Percentiles rank a stretch among this genome's conserved stretches.
phyloP scores from a whole-genome alignment of 2,329 filamentous ascomycete species.

The Colletotrichum plurivorum region DNA sequence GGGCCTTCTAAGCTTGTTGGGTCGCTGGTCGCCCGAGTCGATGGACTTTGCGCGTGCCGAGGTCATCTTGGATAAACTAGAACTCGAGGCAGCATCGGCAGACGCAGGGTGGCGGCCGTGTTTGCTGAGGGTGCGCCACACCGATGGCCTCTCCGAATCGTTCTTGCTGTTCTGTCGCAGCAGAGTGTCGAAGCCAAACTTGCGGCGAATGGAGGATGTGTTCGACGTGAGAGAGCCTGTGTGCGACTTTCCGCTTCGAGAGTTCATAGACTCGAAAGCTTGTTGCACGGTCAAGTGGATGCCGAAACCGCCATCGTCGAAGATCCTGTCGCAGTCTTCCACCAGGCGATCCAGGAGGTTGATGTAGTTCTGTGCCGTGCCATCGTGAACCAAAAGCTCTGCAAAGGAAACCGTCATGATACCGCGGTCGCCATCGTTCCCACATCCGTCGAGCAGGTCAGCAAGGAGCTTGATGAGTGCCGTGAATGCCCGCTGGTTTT shows the following conservation, averaged over 20 bases:
- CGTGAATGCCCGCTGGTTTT: slow-evolving; percentile 83
- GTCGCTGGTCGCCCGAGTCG: slow-evolving; percentile 72
- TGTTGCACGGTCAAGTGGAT: slow-evolving; percentile 48
- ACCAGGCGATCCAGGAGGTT: slow-evolving; percentile 90
- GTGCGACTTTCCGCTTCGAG: slow-evolving; percentile 72
- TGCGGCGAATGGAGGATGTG: slow-evolving; percentile 85
- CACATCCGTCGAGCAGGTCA: slow-evolving; percentile 89
- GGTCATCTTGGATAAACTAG: slow-evolving; percentile 75
- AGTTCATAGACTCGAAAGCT: slow-evolving; percentile 72
- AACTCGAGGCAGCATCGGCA: slow-evolving; percentile 70
- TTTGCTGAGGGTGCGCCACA: slow-evolving; percentile 93
- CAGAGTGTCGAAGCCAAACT: slow-evolving; percentile 84
- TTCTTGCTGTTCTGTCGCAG: slow-evolving; percentile 85
- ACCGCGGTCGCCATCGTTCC: slow-evolving; percentile 91
- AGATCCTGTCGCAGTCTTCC: slow-evolving; percentile 90
- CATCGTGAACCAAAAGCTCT: slow-evolving; percentile 85
- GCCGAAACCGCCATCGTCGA: slow-evolving; percentile 71
- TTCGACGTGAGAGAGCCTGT: slow-evolving; percentile 87
- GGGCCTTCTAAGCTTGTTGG: slow-evolving; percentile 66
- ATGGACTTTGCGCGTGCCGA: slow-evolving; percentile 82
- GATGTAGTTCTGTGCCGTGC: slow-evolving; percentile 85
- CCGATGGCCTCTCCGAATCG: slow-evolving; percentile 78
- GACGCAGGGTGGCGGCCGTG: slow-evolving; percentile 73
- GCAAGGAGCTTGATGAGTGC: slow-evolving; percentile 88
- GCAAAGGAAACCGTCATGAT: slow-evolving; percentile 91